Conservation (phyloP, 257 asterid genomes). For the Penstemon newberryi region DNA sequence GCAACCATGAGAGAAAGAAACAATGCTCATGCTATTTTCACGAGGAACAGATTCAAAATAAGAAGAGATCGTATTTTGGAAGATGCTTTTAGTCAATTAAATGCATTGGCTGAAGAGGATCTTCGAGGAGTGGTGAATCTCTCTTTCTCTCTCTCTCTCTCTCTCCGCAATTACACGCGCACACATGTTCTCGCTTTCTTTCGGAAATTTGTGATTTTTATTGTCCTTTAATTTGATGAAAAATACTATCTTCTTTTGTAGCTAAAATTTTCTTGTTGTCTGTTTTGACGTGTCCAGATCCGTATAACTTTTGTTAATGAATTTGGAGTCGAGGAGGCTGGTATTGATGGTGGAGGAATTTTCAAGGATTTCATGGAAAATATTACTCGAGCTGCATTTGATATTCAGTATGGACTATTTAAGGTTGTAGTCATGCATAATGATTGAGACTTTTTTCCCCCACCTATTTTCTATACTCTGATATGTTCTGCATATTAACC, state of each 20-base stretch:
- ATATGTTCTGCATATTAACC: constrained; percentile 25
- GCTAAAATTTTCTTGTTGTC: constrained; percentile 15
- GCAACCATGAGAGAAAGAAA: constrained; percentile 59
- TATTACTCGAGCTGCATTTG: constrained; percentile 87
- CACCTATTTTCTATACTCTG: constrained; percentile 23
- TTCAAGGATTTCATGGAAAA: constrained; percentile 99
- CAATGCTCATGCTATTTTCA: constrained; percentile 49
- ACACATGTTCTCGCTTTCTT: not conserved
- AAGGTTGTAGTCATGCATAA: constrained; percentile 57
- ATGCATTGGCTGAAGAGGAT: constrained; percentile 76
- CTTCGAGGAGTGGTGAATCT: constrained; percentile 78
- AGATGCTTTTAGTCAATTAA: constrained; percentile 88
- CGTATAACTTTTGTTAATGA: constrained; percentile 87
- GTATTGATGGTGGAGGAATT: constrained; percentile 99
- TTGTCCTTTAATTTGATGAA: constrained; percentile 3
- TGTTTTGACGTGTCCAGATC: constrained; percentile 54
- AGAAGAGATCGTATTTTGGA: constrained; percentile 84
- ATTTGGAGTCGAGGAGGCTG: constrained; percentile 99
- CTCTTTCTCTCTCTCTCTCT: constrained; percentile 10
- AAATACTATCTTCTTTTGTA: not conserved
- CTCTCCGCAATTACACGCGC: not conserved
- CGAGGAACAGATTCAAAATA: constrained; percentile 77
- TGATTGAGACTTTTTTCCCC: constrained; percentile 3
- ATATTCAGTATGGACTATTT: constrained; percentile 93
- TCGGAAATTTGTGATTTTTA: not conserved